Percentiles rank a stretch among this genome's conserved stretches.
These are phyloP conservation scores for Dioscorea alata DNA, from an alignment of 106 monocot genomes.

Conservation along the genomic window DNA sequence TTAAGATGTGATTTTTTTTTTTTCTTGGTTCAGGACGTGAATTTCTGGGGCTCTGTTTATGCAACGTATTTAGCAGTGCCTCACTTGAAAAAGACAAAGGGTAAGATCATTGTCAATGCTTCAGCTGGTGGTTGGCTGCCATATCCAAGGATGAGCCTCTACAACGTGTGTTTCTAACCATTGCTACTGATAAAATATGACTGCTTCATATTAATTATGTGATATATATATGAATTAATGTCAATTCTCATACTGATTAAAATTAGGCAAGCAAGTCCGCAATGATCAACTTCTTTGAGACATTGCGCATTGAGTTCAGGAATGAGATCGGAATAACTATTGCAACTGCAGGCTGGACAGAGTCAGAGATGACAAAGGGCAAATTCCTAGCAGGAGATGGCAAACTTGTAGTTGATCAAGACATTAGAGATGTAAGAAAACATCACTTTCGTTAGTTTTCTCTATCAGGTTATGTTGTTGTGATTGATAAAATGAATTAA, in stretches of 20 bases:
- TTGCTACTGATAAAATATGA: too few species aligned
- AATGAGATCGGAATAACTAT: constrained; percentile 43
- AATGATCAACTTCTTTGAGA: constrained; percentile 56
- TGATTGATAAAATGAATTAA: too few species aligned
- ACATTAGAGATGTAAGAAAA: constrained; percentile 52
- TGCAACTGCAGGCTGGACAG: constrained; percentile 49
- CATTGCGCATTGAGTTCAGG: constrained; percentile 45
- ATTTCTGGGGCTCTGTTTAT: constrained; percentile 66
- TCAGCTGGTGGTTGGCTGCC: constrained; percentile 31
- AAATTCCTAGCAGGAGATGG: constrained; percentile 46
- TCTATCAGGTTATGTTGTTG: too few species aligned
- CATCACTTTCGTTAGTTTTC: too few species aligned
- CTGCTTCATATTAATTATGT: too few species aligned
- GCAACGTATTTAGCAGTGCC: constrained; percentile 47
- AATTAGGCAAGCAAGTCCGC: constrained; percentile 64
- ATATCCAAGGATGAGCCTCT: constrained; percentile 59
- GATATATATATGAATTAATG: too few species aligned
- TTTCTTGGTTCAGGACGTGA: constrained; percentile 29
- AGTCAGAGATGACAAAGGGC: constrained; percentile 54
- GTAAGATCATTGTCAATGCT: constrained; percentile 44
- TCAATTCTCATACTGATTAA: background rate
- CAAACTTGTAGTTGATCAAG: constrained; percentile 30
- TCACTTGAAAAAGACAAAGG: constrained; percentile 35
- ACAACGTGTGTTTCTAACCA: constrained; percentile 27
- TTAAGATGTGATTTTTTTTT: background rate